A percentile compares a stretch with the other conserved stretches of the same genome.
Conservation (phyloP, 495 filamentous ascomycete genomes). For the Talaromyces ruber region DNA sequence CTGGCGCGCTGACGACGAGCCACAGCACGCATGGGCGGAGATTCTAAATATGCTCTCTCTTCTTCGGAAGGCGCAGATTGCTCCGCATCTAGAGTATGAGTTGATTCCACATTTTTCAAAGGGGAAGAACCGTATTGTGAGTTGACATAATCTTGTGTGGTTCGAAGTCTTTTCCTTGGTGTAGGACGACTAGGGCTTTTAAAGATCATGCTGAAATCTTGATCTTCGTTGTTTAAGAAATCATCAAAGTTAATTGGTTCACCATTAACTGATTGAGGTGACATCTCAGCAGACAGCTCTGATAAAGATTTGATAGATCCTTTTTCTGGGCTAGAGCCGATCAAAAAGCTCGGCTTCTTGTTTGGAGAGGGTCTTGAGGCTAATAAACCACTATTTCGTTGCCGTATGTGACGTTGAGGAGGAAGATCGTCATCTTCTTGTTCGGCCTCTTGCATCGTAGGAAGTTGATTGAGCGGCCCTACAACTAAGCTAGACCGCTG, state of each 20-base stretch:
- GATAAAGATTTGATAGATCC: constrained; percentile 4
- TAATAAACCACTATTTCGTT: not conserved
- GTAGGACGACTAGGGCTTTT: not conserved
- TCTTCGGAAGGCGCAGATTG: not conserved
- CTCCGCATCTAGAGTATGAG: not conserved
- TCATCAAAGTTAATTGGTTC: not conserved
- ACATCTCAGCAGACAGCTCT: constrained; percentile 2
- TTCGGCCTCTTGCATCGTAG: not conserved
- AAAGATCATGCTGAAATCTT: not conserved
- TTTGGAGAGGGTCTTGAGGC: not conserved
- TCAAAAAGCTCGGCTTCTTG: not conserved
- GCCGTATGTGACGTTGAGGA: not conserved
- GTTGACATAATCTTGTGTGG: not conserved
- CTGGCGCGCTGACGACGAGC: constrained; percentile 1
- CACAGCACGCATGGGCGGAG: not conserved
- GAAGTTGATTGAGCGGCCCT: not conserved
- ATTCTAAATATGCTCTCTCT: not conserved
- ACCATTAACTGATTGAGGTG: not conserved
- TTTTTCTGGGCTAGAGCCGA: not conserved
- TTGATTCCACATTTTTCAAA: not conserved
- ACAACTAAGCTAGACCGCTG: not conserved
- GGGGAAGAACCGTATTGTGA: not conserved
- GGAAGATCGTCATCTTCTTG: constrained; percentile 37
- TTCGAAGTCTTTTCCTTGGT: not conserved
- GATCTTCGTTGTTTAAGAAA: not conserved